phyloP scores from a whole-genome alignment of 768 basidiomycete species.

The Lentinula lateritia region DNA sequence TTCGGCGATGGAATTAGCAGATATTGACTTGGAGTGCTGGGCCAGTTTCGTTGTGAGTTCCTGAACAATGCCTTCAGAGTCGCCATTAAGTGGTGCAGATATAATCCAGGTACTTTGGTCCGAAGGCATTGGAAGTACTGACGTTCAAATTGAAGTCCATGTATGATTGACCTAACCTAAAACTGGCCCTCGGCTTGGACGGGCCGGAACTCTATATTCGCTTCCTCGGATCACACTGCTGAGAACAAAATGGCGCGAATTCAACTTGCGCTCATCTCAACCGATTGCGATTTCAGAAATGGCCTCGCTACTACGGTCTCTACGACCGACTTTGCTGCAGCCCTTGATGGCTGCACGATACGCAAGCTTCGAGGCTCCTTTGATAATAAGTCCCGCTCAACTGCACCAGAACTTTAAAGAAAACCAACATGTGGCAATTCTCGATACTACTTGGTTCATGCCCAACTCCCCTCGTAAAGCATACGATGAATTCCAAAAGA shows the following conservation, averaged over 20 bases:
- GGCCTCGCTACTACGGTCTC: neutral
- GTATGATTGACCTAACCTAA: neutral
- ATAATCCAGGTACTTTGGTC: slow-evolving; percentile 95
- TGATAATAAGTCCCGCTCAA: slow-evolving; percentile 48
- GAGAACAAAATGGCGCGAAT: neutral
- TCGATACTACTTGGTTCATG: slow-evolving; percentile 94
- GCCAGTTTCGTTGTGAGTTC: slow-evolving; percentile 61
- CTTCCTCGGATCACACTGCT: neutral
- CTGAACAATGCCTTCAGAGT: slow-evolving; percentile 68
- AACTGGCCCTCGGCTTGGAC: neutral
- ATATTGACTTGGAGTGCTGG: slow-evolving; percentile 47
- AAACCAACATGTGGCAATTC: slow-evolving; percentile 34
- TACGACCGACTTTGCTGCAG: neutral
- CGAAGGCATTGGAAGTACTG: slow-evolving; percentile 64
- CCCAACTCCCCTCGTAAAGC: slow-evolving; percentile 75
- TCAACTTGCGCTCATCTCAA: neutral
- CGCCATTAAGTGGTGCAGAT: slow-evolving; percentile 80
- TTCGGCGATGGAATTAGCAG: slow-evolving; percentile 47
- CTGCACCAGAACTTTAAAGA: slow-evolving; percentile 32
- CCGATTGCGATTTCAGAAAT: neutral
- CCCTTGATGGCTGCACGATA: slow-evolving; percentile 14
- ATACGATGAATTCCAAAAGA: slow-evolving; percentile 58
- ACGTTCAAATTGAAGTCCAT: neutral
- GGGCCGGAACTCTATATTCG: neutral
- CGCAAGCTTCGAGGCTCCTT: slow-evolving; percentile 35